Evolutionary conservation across 2,329 filamentous ascomycete species (phyloP).

Genomic region (Colletotrichum zoysiae): DNA sequence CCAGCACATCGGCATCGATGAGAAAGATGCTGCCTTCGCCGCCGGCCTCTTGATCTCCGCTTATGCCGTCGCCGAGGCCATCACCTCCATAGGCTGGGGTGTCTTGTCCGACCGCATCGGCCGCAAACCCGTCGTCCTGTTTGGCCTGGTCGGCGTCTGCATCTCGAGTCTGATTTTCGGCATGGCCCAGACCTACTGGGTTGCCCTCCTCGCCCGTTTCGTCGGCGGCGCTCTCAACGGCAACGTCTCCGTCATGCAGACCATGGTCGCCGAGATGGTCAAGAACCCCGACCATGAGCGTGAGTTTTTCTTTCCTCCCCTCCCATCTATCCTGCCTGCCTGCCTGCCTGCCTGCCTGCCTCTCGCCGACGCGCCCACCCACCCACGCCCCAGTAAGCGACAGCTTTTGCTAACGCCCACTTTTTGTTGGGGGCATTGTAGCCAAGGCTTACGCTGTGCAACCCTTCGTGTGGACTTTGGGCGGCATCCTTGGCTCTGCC

Average conservation of each 20-base stretch:
- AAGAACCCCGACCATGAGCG: slow-evolving; percentile 57
- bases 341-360: too few relatives aligned
- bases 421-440: slow-evolving; percentile 26
- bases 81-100: slow-evolving; percentile 59
- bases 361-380: neutral
- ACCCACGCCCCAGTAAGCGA: neutral
- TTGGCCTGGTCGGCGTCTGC: slow-evolving; percentile 50
- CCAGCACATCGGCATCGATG: slow-evolving; percentile 52
- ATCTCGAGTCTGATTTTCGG: slow-evolving; percentile 58
- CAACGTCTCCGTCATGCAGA: slow-evolving; percentile 57
- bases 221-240: slow-evolving; percentile 56
- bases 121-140: slow-evolving; percentile 48
- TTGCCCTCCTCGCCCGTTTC: slow-evolving; percentile 56
- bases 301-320: slow-evolving; percentile 18
- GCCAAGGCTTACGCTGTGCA: slow-evolving; percentile 53
- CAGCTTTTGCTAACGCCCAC: slow-evolving; percentile 11
- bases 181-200: slow-evolving; percentile 56
- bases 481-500: slow-evolving; percentile 53
- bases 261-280: slow-evolving; percentile 58
- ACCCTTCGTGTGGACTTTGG: slow-evolving; percentile 54
- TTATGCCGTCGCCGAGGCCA: slow-evolving; percentile 58
- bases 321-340: too few relatives aligned
- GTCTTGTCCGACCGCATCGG: slow-evolving; percentile 56
- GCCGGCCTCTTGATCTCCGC: slow-evolving; percentile 61
- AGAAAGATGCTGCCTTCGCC: slow-evolving; percentile 59